phyloP scores from a whole-genome alignment of 1,284 basidiomycete genomes.

The Coniferiporia weirii region DNA sequence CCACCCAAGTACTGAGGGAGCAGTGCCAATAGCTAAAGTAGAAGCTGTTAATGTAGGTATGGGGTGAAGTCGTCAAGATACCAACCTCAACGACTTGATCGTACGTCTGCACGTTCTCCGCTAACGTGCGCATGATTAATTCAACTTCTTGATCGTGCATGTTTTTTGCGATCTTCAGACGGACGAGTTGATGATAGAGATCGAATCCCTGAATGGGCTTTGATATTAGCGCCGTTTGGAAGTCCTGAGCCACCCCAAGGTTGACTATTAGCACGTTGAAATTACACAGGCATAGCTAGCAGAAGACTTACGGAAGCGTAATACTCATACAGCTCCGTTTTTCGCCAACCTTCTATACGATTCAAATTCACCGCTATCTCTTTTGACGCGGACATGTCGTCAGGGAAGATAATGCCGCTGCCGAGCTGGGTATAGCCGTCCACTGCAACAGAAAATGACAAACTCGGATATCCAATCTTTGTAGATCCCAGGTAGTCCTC shows the following conservation, averaged over 20 bases:
- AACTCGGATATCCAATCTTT: conserved; percentile 55
- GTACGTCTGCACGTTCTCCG: conserved; percentile 66
- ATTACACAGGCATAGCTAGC: neutral
- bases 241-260: conserved; percentile 42
- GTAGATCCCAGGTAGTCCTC: conserved; percentile 65
- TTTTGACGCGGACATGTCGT: conserved; percentile 50
- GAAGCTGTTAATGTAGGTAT: conserved; percentile 4
- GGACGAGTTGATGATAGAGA: conserved; percentile 64
- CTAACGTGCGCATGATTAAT: conserved; percentile 70
- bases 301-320: conserved; percentile 46
- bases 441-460: conserved; percentile 37
- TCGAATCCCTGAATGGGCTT: conserved; percentile 63
- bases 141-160: conserved; percentile 64
- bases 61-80: neutral
- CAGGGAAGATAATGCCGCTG: conserved; percentile 63
- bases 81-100: conserved; percentile 86
- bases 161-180: conserved; percentile 57
- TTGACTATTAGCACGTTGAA: neutral
- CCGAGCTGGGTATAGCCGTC: conserved; percentile 46
- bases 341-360: conserved; percentile 78
- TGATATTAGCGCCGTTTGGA: conserved; percentile 38
- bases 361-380: conserved; percentile 66
- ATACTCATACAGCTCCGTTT: conserved; percentile 61
- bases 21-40: conserved; percentile 66
- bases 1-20: conserved; percentile 80